Base-by-base conservation (phyloP, 2,329 filamentous ascomycete genomes). In the Talaromyces sp. region DNA sequence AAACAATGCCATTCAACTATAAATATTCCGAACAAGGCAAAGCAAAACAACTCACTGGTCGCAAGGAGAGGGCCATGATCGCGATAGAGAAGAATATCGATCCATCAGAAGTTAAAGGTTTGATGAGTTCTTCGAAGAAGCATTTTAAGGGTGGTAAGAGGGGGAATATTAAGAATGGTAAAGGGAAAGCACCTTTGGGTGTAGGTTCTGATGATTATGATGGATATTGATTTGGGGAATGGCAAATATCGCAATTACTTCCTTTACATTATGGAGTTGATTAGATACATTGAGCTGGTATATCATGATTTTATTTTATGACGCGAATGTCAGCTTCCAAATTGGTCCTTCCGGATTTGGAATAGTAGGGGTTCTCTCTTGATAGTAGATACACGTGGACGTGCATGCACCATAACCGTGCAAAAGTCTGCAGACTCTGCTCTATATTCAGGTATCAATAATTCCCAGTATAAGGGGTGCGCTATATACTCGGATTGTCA, bases 71-170 rank as follows among this genome's bases (percentile, higher is more conserved):
- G 68, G 81, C 87, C 39, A 84, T 97, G 79, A 79, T 89, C 53
- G 93, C 93, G 10, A 70, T 97, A 61, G 91, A 97, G 77, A 89
- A 87, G 60, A 89, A 90, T 13, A 73, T 97, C 36, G 91, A 97
- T 67, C 87, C 89, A 0, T 87, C 86, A 60, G 93, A 97, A 17
- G 58, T 57, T 6, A 51, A 28, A 59, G 76, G 25, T 25, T 37
- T 94, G 63, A 77, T 72, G 58, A 79, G 79, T 59, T 79, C 79
- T 53, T 83, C 86, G 58, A 99, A 99, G 84, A 97, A 97, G 79
- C 94, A 99, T 75, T 75, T 75, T 64, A 76, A 76, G 64, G 70
- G 65, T 10, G 73, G 74, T 57, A 75, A 75, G 39, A 69, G 66
- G 45, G 67, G 66, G 17, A 73, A 74, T 43, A 73, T 74, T 43